Conservation (phyloP, 2,329 filamentous ascomycete species). For the Pseudopyrenochaeta lycopersici region DNA sequence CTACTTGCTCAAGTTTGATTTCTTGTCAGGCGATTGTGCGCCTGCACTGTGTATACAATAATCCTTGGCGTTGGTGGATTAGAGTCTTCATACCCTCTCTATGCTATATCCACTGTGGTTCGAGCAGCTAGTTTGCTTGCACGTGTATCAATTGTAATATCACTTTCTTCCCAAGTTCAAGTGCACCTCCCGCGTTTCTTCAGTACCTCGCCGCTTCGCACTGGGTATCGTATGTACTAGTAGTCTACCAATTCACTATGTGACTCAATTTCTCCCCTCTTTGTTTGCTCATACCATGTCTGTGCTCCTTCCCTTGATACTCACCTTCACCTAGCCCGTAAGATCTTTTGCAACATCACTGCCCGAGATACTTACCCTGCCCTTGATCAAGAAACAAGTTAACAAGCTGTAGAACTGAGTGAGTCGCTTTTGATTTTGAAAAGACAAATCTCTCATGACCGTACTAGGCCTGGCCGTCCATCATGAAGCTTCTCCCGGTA, state of each 20-base stretch:
- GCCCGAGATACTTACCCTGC: background rate
- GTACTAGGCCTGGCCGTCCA: background rate
- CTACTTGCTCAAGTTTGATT: background rate
- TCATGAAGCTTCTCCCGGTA: slow-evolving; percentile 7
- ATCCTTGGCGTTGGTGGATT: slow-evolving; percentile 6
- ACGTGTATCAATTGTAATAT: slow-evolving; percentile 17
- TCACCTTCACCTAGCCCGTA: background rate
- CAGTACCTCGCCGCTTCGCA: no score
- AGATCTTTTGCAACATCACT: no score
- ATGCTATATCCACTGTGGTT: slow-evolving; percentile 13
- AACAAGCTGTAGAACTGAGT: background rate
- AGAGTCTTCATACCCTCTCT: slow-evolving; percentile 10
- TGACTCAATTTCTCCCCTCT: background rate
- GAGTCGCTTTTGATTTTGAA: background rate
- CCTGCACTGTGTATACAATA: slow-evolving; percentile 3
- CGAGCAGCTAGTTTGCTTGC: slow-evolving; percentile 4
- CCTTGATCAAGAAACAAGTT: no score
- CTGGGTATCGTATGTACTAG: background rate
- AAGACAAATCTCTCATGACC: no score
- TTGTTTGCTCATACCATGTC: slow-evolving; percentile 4
- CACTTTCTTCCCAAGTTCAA: background rate
- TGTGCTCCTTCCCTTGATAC: background rate
- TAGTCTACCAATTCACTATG: background rate
- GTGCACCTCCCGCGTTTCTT: background rate
- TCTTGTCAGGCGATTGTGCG: background rate